A percentile compares a stretch with the other conserved stretches of the same genome.
phyloP scores from a whole-genome alignment of 1,284 basidiomycete genomes.

The Sutorius eximius region DNA sequence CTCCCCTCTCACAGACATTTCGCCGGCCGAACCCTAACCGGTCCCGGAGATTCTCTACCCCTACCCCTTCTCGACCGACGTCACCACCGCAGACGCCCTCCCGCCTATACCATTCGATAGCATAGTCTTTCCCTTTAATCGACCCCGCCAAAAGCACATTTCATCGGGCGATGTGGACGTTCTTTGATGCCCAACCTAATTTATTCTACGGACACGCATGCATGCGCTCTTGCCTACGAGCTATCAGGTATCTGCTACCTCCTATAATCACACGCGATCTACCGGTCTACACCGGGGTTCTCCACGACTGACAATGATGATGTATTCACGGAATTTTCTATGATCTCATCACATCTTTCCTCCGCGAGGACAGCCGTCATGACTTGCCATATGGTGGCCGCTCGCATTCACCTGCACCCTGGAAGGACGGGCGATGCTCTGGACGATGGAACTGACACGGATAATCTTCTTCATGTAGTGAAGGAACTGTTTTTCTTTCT shows the following conservation, averaged over 20 bases:
- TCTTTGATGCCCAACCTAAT: slow-evolving; percentile 18
- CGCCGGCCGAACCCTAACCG: slow-evolving; percentile 34
- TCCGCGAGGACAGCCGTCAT: slow-evolving; percentile 9
- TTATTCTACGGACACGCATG: slow-evolving; percentile 32
- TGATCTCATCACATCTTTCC: slow-evolving; percentile 11
- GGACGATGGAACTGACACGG: slow-evolving; percentile 30
- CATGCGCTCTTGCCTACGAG: slow-evolving; percentile 19
- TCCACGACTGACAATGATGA: slow-evolving; percentile 28
- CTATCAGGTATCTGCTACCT: slow-evolving; percentile 17
- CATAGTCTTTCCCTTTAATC: slow-evolving; percentile 26
- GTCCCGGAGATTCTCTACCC: slow-evolving; percentile 25
- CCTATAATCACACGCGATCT: slow-evolving; percentile 32
- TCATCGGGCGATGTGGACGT: slow-evolving; percentile 7
- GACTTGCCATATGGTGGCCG: slow-evolving; percentile 4
- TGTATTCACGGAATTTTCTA: slow-evolving; percentile 30
- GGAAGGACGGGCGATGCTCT: slow-evolving; percentile 4
- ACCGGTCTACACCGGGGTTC: slow-evolving; percentile 12
- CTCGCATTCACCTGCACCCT: slow-evolving; percentile 1
- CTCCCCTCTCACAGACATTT: slow-evolving; percentile 25
- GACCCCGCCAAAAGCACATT: slow-evolving; percentile 18
- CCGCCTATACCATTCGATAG: slow-evolving; percentile 35
- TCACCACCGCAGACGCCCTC: slow-evolving; percentile 35
- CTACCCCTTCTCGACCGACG: slow-evolving; percentile 19
- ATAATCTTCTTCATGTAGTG: slow-evolving; percentile 31
- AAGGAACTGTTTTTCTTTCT: slow-evolving; percentile 12